Percentiles rank a stretch among this genome's conserved stretches.
Conservation (phyloP, 1,139 yeast genomes). For the Meyerozyma sp. region DNA sequence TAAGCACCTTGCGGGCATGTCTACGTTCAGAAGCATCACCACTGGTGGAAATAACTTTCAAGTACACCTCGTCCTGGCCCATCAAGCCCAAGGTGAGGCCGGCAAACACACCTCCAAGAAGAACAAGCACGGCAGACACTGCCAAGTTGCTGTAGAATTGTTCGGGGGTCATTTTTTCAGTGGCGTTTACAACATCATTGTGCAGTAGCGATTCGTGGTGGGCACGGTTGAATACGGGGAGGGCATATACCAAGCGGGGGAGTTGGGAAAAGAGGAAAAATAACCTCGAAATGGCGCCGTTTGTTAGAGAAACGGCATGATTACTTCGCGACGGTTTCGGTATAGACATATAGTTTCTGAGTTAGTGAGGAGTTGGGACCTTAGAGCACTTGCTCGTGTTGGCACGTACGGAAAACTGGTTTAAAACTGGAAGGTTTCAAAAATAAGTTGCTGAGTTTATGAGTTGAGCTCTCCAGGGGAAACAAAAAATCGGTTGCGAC, state of each 20-base stretch:
- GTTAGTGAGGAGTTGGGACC: not conserved
- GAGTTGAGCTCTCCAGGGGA: not conserved
- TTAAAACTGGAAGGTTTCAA: not conserved
- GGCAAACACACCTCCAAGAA: slow-evolving; percentile 94
- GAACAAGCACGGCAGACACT: slow-evolving; percentile 63
- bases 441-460: not conserved
- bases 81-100: slow-evolving; percentile 90
- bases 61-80: slow-evolving; percentile 96
- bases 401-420: not conserved
- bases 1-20: slow-evolving; percentile 70
- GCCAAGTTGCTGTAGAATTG: slow-evolving; percentile 51
- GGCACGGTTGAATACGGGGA: slow-evolving; percentile 8
- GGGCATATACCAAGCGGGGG: slow-evolving; percentile 13
- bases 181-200: slow-evolving; percentile 3
- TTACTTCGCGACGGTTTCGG: slow-evolving; percentile 9
- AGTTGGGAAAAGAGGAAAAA: slow-evolving; percentile 8
- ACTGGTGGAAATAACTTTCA: slow-evolving; percentile 62
- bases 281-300: slow-evolving; percentile 9
- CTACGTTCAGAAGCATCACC: slow-evolving; percentile 58
- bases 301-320: slow-evolving; percentile 7
- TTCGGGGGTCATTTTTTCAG: slow-evolving; percentile 24
- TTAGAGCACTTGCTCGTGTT: not conserved
- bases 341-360: slow-evolving; percentile 6
- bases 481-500: not conserved
- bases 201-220: not conserved